Base-by-base conservation (phyloP, 1,139 yeast genomes). In the Saccharomycopsis crataegensis region DNA sequence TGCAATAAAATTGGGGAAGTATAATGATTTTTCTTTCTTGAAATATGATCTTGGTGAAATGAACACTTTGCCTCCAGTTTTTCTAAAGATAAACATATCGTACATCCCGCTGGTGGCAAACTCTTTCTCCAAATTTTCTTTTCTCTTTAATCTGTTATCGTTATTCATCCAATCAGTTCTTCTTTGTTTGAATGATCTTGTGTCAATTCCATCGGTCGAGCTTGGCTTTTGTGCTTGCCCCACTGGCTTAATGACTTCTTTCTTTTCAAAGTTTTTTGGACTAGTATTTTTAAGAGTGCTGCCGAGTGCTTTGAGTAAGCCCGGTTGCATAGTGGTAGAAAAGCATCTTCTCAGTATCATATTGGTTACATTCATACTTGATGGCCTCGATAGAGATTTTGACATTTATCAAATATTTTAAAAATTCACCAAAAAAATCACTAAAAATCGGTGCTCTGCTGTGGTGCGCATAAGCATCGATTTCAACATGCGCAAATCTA, bases 101-200 rank as follows among this genome's bases (percentile, higher is more conserved):
- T 85, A 84, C 73, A 89, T 82, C 32, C 94, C 90, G n/a, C 96
- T 86, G 63, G 85, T 88, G 42, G 87, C 80, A 60, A 90, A 78
- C 66, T 90, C 97, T 57, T 80, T 77, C 62, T 87, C 90, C 57
- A 87, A 70, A 58, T 75, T 89, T 68, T 67, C 78, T 60, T 74
- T 83, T 75, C 71, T 77, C 69, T 55, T 76, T 70, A 67, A 77
- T 74, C 71, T 73, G 70, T 76, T 74, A 14, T 72, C 76, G 42
- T 73, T 70, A 58, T 78, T 75, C 60, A 74, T 67, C 62, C 79
- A 66, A 56, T 78, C 82, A 36, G 65, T 69, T 53, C 72, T 68
- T 54, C 67, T 67, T 58, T 74, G 71, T 38, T 61, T 63, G 14
- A 70, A 57, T 1, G 73, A 62, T 50, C 75, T 67, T 28, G 55